These are phyloP conservation scores for Tolypocladium ophioglossoides DNA, from an alignment of 2,329 filamentous ascomycete genomes.

Conservation along the genomic window DNA sequence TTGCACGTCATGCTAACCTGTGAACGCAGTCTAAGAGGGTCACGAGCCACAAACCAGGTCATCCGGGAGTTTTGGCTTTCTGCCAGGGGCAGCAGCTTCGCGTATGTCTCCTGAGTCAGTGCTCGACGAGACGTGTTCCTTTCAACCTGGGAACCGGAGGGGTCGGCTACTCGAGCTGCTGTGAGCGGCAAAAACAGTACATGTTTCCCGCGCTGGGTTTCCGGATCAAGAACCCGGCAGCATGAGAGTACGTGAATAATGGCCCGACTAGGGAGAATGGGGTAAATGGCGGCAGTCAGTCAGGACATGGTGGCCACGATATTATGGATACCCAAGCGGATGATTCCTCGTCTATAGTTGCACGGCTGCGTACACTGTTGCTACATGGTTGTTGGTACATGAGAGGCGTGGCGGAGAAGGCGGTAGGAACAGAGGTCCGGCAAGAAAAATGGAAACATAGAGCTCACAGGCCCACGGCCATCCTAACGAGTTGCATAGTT, in stretches of 20 bases:
- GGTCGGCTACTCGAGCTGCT: background rate
- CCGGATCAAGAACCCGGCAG: background rate
- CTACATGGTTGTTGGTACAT: background rate
- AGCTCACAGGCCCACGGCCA: conserved; percentile 38
- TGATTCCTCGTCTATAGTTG: background rate
- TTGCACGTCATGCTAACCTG: background rate
- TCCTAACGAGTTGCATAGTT: conserved; percentile 43
- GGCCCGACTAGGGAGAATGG: no score
- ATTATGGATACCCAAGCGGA: no score
- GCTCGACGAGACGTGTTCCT: background rate
- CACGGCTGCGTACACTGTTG: background rate
- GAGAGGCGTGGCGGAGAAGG: background rate
- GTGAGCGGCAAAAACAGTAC: background rate
- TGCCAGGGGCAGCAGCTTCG: conserved; percentile 50
- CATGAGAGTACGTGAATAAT: background rate
- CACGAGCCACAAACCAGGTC: conserved; percentile 52
- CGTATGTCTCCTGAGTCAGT: conserved; percentile 41
- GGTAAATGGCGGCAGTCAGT: background rate
- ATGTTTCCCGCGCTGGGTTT: no score
- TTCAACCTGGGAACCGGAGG: background rate
- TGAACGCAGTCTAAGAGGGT: conserved; percentile 48
- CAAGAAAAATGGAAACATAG: background rate
- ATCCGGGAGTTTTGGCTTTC: conserved; percentile 65
- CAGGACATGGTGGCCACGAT: no score
- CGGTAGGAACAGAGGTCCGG: no score